Evolutionary conservation across 164 flowering plant genomes (phyloP).

Genomic region (grape (Vitis vinifera)): ASM3070453v1 NC_081818.1:18089501-18090000

Average conservation of each 20-base stretch:
- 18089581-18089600: too few relatives aligned
- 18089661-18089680: slow-evolving; percentile 8
- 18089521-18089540: too few relatives aligned
- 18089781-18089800: slow-evolving; percentile 11
- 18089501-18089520: too few relatives aligned
- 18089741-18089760: slow-evolving; percentile 8
- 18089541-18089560: too few relatives aligned
- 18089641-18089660: slow-evolving; percentile 16
- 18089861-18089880: slow-evolving; percentile 1
- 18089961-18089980: not conserved
- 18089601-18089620: not conserved
- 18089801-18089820: slow-evolving; percentile 1
- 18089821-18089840: slow-evolving; percentile 22
- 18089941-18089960: not conserved
- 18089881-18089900: not conserved
- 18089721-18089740: slow-evolving; percentile 15
- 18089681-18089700: slow-evolving; percentile 13
- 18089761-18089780: slow-evolving; percentile 10
- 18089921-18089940: not conserved
- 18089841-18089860: slow-evolving; percentile 16
- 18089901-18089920: too few relatives aligned
- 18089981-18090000: not conserved
- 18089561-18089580: too few relatives aligned
- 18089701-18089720: slow-evolving; percentile 23
- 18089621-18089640: not conserved